Evolutionary conservation across 2,329 filamentous ascomycete genomes (phyloP).

Genomic region (Trichoderma semiorbis): DNA sequence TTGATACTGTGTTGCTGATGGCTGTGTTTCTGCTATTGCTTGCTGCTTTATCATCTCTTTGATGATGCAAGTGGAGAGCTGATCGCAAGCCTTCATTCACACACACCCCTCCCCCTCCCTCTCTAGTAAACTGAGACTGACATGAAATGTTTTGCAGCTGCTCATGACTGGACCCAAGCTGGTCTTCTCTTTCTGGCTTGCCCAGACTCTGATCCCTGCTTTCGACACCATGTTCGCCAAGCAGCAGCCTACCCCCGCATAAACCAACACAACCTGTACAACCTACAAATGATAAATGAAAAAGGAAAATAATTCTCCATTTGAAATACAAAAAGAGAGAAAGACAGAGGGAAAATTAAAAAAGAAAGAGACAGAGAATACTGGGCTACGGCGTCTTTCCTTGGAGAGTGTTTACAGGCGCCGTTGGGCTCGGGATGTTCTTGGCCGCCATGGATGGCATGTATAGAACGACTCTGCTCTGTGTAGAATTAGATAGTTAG

Average conservation of each 20-base stretch:
- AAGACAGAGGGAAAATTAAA: not conserved
- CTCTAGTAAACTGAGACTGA: constrained; percentile 21
- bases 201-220: constrained; percentile 93
- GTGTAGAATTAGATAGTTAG: constrained; percentile 20
- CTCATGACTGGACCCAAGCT: constrained; percentile 99
- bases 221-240: constrained; percentile 54
- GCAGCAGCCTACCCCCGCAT: not conserved
- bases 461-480: constrained; percentile 25
- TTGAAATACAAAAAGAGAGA: not conserved
- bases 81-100: not conserved
- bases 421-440: constrained; percentile 12
- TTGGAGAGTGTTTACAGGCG: constrained; percentile 9
- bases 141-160: constrained; percentile 48
- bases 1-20: not conserved
- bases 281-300: constrained; percentile 10
- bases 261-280: not conserved
- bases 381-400: not conserved
- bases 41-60: not conserved
- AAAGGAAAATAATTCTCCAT: not conserved
- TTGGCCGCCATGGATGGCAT: constrained; percentile 14
- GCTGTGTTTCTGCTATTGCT: not conserved
- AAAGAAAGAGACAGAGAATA: not conserved
- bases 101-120: not conserved
- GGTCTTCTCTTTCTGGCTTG: constrained; percentile 99
- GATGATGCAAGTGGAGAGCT: not conserved